Evolutionary conservation across 139 green algal genomes (phyloP).

Genomic region (Ulvella scutata): DNA sequence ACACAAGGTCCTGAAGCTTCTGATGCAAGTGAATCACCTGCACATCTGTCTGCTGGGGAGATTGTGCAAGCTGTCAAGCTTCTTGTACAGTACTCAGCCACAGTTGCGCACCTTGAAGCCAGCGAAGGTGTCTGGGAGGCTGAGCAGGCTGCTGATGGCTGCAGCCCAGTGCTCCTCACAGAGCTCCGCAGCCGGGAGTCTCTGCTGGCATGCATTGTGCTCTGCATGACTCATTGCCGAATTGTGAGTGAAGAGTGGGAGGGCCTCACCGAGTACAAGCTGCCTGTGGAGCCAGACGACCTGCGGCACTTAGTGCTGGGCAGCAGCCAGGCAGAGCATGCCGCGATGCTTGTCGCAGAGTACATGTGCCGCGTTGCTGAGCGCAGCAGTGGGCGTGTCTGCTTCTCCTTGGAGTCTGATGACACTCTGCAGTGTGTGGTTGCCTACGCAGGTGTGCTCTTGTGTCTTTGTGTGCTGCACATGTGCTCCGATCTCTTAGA

Average conservation of each 20-base stretch:
- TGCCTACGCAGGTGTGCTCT: conserved; percentile 18
- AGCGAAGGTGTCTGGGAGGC: too few species aligned
- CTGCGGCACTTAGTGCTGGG: conserved; percentile 31
- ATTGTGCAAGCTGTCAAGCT: neutral
- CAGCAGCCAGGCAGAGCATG: conserved; percentile 11
- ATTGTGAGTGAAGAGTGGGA: neutral
- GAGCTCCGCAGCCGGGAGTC: conserved; percentile 27
- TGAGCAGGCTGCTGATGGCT: neutral
- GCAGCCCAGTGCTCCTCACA: neutral
- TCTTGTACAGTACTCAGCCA: neutral
- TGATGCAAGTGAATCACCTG: neutral
- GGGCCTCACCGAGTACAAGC: conserved; percentile 6
- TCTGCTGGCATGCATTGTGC: conserved; percentile 23
- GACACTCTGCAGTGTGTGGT: conserved; percentile 16
- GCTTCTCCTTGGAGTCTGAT: too few species aligned
- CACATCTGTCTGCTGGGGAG: neutral
- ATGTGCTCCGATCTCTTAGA: neutral
- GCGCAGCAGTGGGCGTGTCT: too few species aligned
- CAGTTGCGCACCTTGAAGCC: neutral
- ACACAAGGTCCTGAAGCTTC: neutral
- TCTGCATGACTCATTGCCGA: conserved; percentile 17
- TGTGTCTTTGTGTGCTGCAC: conserved; percentile 6
- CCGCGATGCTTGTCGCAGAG: conserved; percentile 14
- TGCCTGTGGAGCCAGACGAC: conserved; percentile 8
- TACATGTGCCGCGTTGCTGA: too few species aligned